Conservation (phyloP, 2,329 filamentous ascomycete species). For the Aureobasidium musti region DNA sequence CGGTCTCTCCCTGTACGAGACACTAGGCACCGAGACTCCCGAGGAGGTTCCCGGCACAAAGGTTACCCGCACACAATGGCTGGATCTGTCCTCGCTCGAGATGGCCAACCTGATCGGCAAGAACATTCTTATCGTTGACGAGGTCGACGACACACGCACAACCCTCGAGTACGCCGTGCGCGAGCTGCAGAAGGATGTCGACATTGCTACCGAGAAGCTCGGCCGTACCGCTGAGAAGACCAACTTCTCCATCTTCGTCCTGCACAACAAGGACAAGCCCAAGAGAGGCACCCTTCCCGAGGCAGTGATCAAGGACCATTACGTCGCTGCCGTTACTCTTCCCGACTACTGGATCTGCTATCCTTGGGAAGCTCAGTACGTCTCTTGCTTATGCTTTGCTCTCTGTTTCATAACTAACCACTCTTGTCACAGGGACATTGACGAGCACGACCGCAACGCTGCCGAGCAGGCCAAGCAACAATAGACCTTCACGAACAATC, state of each 20-base stretch:
- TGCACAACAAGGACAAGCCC: constrained; percentile 97
- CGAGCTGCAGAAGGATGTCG: constrained; percentile 93
- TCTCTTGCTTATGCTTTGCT: constrained; percentile 32
- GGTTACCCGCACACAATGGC: constrained; percentile 97
- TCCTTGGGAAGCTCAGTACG: constrained; percentile 87
- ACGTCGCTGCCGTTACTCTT: constrained; percentile 83
- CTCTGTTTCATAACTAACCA: not conserved
- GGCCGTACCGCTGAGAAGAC: constrained; percentile 72
- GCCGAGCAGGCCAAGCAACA: constrained; percentile 37
- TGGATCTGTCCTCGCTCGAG: constrained; percentile 82
- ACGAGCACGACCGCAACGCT: constrained; percentile 80
- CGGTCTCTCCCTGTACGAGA: constrained; percentile 94
- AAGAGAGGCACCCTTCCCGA: constrained; percentile 87
- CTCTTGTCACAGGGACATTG: constrained; percentile 67
- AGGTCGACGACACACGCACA: constrained; percentile 93
- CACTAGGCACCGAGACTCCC: constrained; percentile 58
- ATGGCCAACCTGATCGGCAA: constrained; percentile 90
- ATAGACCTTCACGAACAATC: constrained; percentile 24
- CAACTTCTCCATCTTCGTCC: constrained; percentile 89
- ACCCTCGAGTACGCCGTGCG: constrained; percentile 92
- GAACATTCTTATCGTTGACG: constrained; percentile 88
- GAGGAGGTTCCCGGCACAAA: constrained; percentile 85
- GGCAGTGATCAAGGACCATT: constrained; percentile 74
- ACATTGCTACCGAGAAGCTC: constrained; percentile 71
- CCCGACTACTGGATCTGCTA: constrained; percentile 99